Evolutionary conservation across 2,329 filamentous ascomycete genomes (phyloP), one percentile per base, ranked within the genome.

Genomic region (Aspergillus intermedius): DNA sequence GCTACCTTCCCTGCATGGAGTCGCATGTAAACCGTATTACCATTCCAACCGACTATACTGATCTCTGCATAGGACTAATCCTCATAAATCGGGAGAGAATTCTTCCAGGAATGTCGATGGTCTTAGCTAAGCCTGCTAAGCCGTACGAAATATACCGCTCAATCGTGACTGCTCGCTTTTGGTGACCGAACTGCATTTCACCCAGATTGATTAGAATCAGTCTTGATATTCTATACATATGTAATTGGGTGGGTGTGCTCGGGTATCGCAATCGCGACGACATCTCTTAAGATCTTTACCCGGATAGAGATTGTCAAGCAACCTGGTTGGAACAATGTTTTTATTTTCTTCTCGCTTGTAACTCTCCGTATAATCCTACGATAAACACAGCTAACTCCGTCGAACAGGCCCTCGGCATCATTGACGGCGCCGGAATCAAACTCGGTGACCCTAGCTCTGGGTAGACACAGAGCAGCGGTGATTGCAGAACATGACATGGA

Each of bases 261-360:
- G 0, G 55, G 54, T 4, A 46, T 57, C 23, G 57, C 61, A 3
- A 58, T 61, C 12, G 46, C 23, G 3, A 48, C 52, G 1, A 58
- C 10, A 15, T 32, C 8, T 49, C 25, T 64, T 21, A 64, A 63
- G 47, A 37, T 64, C 2, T 54, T 60, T 39, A 45, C 53, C 2
- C 54, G 58, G 9, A 47, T 52, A 3, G 50, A 51, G 8, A 48
- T 58, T 6, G 25, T 32, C n/a, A 57, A 56, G 21, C 34, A 42
- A 4, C 22, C 55, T 6, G 61, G 60, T 15, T 64, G 61, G 60
- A 60, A 63, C 54, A 60, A 63, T 42, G 60, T 63, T 40, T 61
- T 64, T 28, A 64, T 64, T 21, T 59, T 62, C 35, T 52, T 60
- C 15, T 61, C 61, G 1, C 21, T 62, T 54, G 61, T 64, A 47